Evolutionary conservation across 2,329 filamentous ascomycete species (phyloP), one percentile per base, ranked within the genome.

Genomic region (Clarireedia paspali): DNA sequence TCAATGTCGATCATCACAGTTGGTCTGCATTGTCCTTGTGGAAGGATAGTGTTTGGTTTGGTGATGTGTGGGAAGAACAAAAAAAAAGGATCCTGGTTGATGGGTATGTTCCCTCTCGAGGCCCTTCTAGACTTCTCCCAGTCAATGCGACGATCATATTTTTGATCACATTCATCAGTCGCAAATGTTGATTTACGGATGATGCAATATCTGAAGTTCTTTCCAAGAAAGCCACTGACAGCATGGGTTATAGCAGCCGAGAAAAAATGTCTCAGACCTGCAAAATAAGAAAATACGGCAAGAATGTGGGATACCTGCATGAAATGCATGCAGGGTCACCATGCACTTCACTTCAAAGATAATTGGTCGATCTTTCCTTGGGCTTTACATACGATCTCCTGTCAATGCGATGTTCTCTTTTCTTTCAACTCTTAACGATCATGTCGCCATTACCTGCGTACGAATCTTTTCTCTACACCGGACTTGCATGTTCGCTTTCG

Each of bases 221-320:
- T 30, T 55, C 3, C 49, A 50, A 50, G 46, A 50, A 38, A 49
- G 52, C 52, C 52, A 55, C 52, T 55, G 38, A 55, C 46, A 50
- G 42, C 3, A 34, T 55, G 52, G 36, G 23, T 50, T 12, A 23
- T 54, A 49, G 36, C 7, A 44, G 39, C 52, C 52, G 52, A 40
- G 17, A 40, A 55, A 44, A 47, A 50, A 50, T 50, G 36, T 50
- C 38, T 50, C 45, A 50, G 48, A 36, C 34, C 15, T 42, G 20
- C 26, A 45, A 45, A 17, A 24, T 24, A 45, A 45, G 20, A 20
- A 36, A 44, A 50, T 44, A 55, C 42, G 52, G 42, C 38, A 49
- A 30, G 46, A 39, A 20, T 50, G 24, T 34, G 36, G 52, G 42
- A 45, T 23, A 50, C 24, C 17, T 55, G 52, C 52, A 55, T 55